Evolutionary conservation across 208 protist species (phyloP), one percentile per base, ranked within the genome.

Genomic region (Leishmania lainsoni): DNA sequence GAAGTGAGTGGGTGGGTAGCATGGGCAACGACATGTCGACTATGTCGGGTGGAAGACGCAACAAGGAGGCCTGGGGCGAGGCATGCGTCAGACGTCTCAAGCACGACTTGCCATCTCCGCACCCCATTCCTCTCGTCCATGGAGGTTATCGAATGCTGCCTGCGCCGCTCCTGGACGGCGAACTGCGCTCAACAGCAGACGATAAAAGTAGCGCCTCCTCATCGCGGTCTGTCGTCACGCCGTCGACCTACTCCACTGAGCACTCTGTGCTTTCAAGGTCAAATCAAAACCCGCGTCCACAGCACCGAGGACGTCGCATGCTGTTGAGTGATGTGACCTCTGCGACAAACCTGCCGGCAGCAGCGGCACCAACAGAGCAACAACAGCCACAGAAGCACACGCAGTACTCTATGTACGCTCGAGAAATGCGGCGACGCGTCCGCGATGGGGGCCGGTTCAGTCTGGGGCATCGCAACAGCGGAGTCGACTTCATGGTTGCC

Each of bases 321-420:
- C 52, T 45, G 9, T 52, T 29, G 68, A 73, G 42, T 32, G 68
- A 73, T 49, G 17, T 35, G 68, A 54, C 22, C 68, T 14, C 35
- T 49, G 16, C 42, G 9, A 59, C 29, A 12, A 39, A n/a, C 49
- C 45, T 59, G 71, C 49, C 26, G 49, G n/a, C 49, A 39, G 48
- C 48, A 12, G 71, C 49, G 29, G 26, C 51, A 16, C 32, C 71
- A 14, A 16, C 32, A 54, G n/a, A 58, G 45, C 70, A n/a, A 45
- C 42, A 73, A 16, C 68, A 75, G 8, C 71, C n/a, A 51, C 71
- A 48, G 71, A 75, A 45, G 71, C 76, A 76, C n/a, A 79, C 81
- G 56, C 81, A 85, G 71, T 85, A 85, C 76, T 85, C 81, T 3
- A 58, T 70, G 26, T 81, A 85, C 71, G 76, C 76, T n/a, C 81